These are phyloP conservation scores for Bertia moriformis DNA, from an alignment of 2,329 filamentous ascomycete species.

Conservation along the genomic window DNA sequence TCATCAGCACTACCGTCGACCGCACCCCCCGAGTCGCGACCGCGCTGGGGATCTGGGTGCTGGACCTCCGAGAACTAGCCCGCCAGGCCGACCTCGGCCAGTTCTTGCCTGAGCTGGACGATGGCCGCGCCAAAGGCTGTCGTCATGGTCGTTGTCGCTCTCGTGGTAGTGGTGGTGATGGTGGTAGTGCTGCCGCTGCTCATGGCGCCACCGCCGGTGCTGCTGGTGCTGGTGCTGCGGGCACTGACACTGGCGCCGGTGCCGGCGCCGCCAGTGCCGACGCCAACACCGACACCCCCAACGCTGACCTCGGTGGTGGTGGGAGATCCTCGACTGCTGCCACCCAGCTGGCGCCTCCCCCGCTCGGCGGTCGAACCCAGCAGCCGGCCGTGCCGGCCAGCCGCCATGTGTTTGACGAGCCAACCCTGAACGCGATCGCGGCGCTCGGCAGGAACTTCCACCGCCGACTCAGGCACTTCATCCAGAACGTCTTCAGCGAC, in stretches of 20 bases:
- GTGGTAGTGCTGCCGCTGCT: no score
- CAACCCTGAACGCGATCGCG: slow-evolving; percentile 61
- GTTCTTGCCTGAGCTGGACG: not conserved
- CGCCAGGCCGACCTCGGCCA: not conserved
- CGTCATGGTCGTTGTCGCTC: no score
- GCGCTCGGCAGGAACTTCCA: slow-evolving; percentile 55
- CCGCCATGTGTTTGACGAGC: slow-evolving; percentile 43
- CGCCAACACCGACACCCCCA: no score
- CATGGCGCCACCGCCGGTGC: no score
- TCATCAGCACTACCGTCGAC: slow-evolving; percentile 52
- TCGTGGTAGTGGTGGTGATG: not conserved
- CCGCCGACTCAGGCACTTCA: slow-evolving; percentile 49
- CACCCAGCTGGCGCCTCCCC: no score
- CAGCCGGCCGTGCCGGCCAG: no score
- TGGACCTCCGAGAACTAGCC: slow-evolving; percentile 46
- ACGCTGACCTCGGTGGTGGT: no score
- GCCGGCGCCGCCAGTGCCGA: not conserved
- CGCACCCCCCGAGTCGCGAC: slow-evolving; percentile 47
- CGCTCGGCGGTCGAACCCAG: no score
- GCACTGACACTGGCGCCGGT: not conserved
- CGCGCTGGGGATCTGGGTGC: slow-evolving; percentile 57
- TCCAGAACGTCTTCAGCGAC: slow-evolving; percentile 51
- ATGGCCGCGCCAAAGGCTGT: no score
- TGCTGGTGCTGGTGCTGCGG: not conserved
- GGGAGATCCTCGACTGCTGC: no score